These are phyloP conservation scores for Arachnopeziza araneosa DNA, from an alignment of 2,329 filamentous ascomycete genomes.

Conservation along the genomic window DNA sequence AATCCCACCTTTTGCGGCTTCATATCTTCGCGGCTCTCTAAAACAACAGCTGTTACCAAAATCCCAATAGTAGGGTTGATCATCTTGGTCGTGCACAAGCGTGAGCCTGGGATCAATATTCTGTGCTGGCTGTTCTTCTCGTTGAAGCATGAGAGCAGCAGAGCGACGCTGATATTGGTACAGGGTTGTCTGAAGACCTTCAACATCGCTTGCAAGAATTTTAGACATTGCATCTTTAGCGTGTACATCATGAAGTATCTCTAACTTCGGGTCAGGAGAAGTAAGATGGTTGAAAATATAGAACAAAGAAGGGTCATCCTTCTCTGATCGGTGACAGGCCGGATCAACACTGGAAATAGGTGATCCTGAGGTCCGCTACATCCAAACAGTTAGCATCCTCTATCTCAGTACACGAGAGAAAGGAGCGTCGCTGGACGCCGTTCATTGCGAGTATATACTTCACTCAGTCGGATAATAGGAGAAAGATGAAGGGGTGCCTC, in stretches of 20 bases:
- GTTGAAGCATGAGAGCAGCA: conserved; percentile 76
- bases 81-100: conserved; percentile 52
- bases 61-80: conserved; percentile 64
- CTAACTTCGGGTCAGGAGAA: conserved; percentile 56
- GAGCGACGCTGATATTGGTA: conserved; percentile 78
- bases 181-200: conserved; percentile 58
- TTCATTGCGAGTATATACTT: no score
- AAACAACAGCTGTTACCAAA: conserved; percentile 56
- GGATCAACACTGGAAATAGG: conserved; percentile 36
- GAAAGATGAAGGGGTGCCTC: not conserved
- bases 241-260: conserved; percentile 43
- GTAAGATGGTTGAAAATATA: conserved; percentile 69
- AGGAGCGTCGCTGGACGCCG: no score
- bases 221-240: conserved; percentile 48
- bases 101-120: conserved; percentile 71
- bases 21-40: conserved; percentile 65
- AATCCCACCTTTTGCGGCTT: conserved; percentile 69
- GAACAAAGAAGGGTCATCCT: conserved; percentile 51
- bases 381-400: no score
- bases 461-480: no score
- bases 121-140: conserved; percentile 60
- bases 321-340: conserved; percentile 18
- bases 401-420: no score
- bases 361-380: conserved; percentile 10
- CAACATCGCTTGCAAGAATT: conserved; percentile 47